These are phyloP conservation scores for Ceratobasidium sp. DNA, from an alignment of 1,284 basidiomycete species.

Conservation along the genomic window DNA sequence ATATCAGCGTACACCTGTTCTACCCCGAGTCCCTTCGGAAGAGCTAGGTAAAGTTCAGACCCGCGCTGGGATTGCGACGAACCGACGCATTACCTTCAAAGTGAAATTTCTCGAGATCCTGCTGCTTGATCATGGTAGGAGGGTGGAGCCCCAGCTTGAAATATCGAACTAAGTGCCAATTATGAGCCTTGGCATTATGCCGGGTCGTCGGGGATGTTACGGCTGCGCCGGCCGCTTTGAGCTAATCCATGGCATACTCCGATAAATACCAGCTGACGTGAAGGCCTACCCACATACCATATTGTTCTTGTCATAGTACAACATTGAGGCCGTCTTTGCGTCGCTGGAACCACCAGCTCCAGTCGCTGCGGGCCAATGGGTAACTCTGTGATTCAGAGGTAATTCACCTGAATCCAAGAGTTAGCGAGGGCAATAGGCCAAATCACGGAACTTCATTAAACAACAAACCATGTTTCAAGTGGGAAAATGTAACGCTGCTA, in stretches of 20 bases:
- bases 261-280: neutral
- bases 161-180: constrained; percentile 13
- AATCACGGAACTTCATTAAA: neutral
- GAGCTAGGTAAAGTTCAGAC: neutral
- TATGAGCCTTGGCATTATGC: neutral
- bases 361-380: constrained; percentile 26
- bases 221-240: constrained; percentile 5
- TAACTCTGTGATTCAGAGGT: constrained; percentile 2
- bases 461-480: neutral
- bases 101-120: constrained; percentile 1
- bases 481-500: constrained; percentile 1
- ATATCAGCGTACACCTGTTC: constrained; percentile 33
- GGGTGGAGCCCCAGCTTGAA: constrained; percentile 20
- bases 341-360: neutral
- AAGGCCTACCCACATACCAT: constrained; percentile 1
- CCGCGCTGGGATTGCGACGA: neutral
- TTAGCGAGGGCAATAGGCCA: too few species aligned
- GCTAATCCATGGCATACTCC: neutral
- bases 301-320: constrained; percentile 27
- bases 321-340: constrained; percentile 8
- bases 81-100: neutral
- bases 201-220: constrained; percentile 1
- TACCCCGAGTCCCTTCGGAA: constrained; percentile 20
- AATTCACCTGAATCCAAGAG: too few species aligned
- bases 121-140: neutral